Base-by-base conservation (phyloP, 1,284 basidiomycete species). In the Athelia sp. region DNA sequence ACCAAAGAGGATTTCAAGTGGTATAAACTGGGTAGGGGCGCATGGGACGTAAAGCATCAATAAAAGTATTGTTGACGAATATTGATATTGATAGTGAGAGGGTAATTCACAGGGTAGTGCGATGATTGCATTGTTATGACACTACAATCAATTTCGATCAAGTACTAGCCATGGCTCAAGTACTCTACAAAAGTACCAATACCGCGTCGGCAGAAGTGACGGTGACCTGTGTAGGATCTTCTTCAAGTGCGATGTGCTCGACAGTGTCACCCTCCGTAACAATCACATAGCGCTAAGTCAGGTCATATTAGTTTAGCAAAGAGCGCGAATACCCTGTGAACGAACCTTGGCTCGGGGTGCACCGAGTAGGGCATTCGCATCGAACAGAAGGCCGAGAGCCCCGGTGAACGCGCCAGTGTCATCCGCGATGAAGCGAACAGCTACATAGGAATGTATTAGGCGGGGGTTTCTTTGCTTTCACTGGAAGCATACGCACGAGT, bases 341-440 rank as follows among this genome's bases (percentile, higher is more conserved):
- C 58, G 52, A 68, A 42, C 85, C 78, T 87, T 83, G 35, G 85
- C 72, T 49, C 87, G 82, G 11, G 77, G 76, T 14, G 72, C 75
- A 43, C 87, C 87, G 22, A 91, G 75, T 23, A 80, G 58, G 2
- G 68, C 64, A 6, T 77, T 72, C 2, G 81, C 84, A 58, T 89
- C 85, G 54, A 87, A 81, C 48, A 81, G 61, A 50, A 89, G 70
- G 6, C 87, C 87, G 35, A 86, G 64, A 2, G 76, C 69, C 13
- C 75, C 68, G 26, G 75, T 69, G 60, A 87, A 81, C 3, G 74
- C 65, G 35, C 74, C 84, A 48, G 72, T 69, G 62, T 90, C 85
- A 58, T 91, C 87, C 17, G 83, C 80, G 55, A 86, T 76, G 66
- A 85, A 86, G 43, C 70, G 78, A 17, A 84, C 69, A 1, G 66